Base-by-base conservation (phyloP, 2,329 filamentous ascomycete genomes). In the Apiospora saccharicola region DNA sequence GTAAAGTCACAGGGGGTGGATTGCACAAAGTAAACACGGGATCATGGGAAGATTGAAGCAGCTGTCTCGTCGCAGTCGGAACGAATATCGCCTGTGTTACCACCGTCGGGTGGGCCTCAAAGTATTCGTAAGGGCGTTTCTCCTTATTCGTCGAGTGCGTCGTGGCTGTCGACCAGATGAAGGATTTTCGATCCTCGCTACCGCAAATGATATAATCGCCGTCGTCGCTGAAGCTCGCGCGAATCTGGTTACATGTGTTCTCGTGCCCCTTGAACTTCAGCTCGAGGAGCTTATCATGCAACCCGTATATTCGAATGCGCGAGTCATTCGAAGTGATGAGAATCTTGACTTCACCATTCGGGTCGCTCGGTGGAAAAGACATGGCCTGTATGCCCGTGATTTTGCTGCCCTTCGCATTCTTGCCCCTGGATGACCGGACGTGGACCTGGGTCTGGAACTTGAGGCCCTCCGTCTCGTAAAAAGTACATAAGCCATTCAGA, bases 1-100 rank as follows among this genome's bases (percentile, higher is more conserved):
- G 86, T 24, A 98, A 86, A 8, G 91, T 95, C 22, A 98, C 91
- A 0, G 96, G 95, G 0, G 96, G 96, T 6, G 96, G 96, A 77
- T 98, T 98, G 86, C 96, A 98, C 0, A 98, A 87, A 77, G 98
- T 95, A 81, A 95, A 99, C n/a, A 99, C 90, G 1, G 96, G 95
- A 80, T 99, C 95, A 71, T 94, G 93, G 0, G 95, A 97, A 19
- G 90, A 88, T 69, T 93, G 91, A 0, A 99, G 87, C 2, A 96
- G 86, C 78, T 93, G 92, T 72, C 94, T 90, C 14, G 94, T 95
- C 77, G 90, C 90, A 0, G 90, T 89, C 0, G 96, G 96, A 0
- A 96, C 96, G 79, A 98, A 92, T 4, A 96, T 84, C 1, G 96
- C 94, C n/a, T 92, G 93, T 0, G 96, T 98, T 4, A 98, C 95